phyloP scores from a whole-genome alignment of 1,139 yeast genomes.

The Taiozyma onychis region DNA sequence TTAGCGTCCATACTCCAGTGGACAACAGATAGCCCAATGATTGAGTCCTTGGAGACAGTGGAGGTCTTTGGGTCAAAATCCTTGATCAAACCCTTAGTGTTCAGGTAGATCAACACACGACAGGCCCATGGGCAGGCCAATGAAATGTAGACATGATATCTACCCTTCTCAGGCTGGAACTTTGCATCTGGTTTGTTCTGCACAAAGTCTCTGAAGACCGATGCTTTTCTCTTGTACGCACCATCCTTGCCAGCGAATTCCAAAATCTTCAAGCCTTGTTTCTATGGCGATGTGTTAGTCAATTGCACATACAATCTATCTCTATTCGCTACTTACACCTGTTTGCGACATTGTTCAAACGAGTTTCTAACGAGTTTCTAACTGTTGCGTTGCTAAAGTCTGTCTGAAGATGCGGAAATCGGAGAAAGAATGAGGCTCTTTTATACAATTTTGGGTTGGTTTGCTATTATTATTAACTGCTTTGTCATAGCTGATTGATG shows the following conservation, averaged over 20 bases:
- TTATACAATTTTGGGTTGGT: not conserved
- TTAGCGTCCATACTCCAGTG: constrained; percentile 82
- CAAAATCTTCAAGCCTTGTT: constrained; percentile 28
- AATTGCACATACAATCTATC: not conserved
- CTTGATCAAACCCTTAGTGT: constrained; percentile 70
- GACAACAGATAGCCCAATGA: constrained; percentile 70
- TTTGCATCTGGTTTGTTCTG: constrained; percentile 53
- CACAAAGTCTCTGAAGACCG: constrained; percentile 54
- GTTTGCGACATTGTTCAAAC: constrained; percentile 1
- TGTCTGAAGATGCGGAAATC: not conserved
- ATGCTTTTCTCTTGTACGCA: constrained; percentile 44
- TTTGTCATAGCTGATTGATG: not conserved
- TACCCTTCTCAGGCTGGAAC: constrained; percentile 66
- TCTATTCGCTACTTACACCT: not conserved
- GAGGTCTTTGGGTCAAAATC: constrained; percentile 29
- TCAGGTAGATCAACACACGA: constrained; percentile 69
- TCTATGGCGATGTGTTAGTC: constrained; percentile 2
- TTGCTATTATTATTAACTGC: not conserved
- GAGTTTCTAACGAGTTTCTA: too few relatives aligned
- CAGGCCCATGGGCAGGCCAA: constrained; percentile 96
- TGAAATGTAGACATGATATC: constrained; percentile 87
- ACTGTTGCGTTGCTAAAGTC: not conserved
- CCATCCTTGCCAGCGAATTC: constrained; percentile 49
- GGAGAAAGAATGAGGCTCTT: not conserved
- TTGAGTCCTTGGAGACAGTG: constrained; percentile 23